Evolutionary conservation across 2,329 filamentous ascomycete genomes (phyloP).

Genomic region (Fusarium sp.): DNA sequence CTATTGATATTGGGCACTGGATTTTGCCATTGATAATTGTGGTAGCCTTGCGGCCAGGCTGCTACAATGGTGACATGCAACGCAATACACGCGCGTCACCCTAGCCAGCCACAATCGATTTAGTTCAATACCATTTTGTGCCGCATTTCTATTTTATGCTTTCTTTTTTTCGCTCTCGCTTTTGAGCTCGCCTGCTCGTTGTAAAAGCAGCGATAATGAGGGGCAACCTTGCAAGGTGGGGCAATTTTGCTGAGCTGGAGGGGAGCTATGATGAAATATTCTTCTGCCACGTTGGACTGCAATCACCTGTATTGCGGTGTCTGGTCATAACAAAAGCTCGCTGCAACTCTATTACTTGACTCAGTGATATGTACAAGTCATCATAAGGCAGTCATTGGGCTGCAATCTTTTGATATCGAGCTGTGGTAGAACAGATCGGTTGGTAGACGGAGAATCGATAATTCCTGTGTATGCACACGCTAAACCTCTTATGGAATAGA

Average conservation of each 20-base stretch:
- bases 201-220: slow-evolving; percentile 72
- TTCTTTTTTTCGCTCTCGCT: slow-evolving; percentile 29
- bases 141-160: not conserved
- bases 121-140: slow-evolving; percentile 3
- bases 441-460: slow-evolving; percentile 34
- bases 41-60: slow-evolving; percentile 39
- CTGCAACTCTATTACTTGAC: not conserved
- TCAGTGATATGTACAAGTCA: not conserved
- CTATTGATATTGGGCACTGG: slow-evolving; percentile 22
- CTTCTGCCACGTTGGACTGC: slow-evolving; percentile 39
- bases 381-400: slow-evolving; percentile 7
- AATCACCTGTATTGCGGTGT: slow-evolving; percentile 22
- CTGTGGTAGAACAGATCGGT: slow-evolving; percentile 2
- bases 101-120: slow-evolving; percentile 13
- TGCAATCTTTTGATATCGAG: slow-evolving; percentile 15
- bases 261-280: slow-evolving; percentile 48
- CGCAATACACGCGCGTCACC: slow-evolving; percentile 38
- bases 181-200: slow-evolving; percentile 8
- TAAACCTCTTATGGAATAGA: slow-evolving; percentile 46
- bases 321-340: not conserved
- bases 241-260: slow-evolving; percentile 54
- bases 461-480: slow-evolving; percentile 30
- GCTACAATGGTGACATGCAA: slow-evolving; percentile 29
- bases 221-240: slow-evolving; percentile 66
- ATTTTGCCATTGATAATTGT: slow-evolving; percentile 15